These are phyloP conservation scores for Hymenoscyphus occultus DNA, from an alignment of 2,329 filamentous ascomycete genomes.

Conservation along the genomic window DNA sequence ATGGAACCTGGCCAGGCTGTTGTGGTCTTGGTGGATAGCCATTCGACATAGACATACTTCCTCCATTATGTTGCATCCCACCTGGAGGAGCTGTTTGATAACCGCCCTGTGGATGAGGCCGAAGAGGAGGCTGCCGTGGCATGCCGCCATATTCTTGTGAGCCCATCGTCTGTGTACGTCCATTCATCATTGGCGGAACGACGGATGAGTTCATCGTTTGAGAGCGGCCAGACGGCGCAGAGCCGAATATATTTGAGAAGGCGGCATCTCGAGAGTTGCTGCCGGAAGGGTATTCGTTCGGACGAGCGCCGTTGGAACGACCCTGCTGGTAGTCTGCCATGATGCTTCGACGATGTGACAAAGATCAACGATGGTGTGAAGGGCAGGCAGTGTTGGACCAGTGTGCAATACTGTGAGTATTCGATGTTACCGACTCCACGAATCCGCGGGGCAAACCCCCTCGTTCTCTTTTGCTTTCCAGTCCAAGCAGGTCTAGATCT, in stretches of 20 bases:
- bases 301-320: conserved; percentile 51
- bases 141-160: conserved; percentile 46
- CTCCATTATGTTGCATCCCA: conserved; percentile 32
- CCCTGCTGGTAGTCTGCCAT: conserved; percentile 62
- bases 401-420: not conserved
- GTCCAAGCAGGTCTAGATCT: not conserved
- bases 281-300: conserved; percentile 42
- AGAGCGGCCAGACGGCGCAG: conserved; percentile 81
- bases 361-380: not conserved
- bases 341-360: conserved; percentile 6
- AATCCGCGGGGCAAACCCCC: conserved; percentile 6
- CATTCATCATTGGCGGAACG: conserved; percentile 51
- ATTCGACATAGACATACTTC: conserved; percentile 39
- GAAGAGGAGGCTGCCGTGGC: conserved; percentile 62
- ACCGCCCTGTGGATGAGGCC: conserved; percentile 50
- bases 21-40: conserved; percentile 48
- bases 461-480: not conserved
- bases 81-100: conserved; percentile 30
- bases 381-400: not conserved
- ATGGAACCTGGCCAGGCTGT: conserved; percentile 34
- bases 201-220: conserved; percentile 91
- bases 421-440: conserved; percentile 1
- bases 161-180: conserved; percentile 74
- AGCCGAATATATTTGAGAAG: conserved; percentile 94
- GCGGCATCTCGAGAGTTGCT: conserved; percentile 84